phyloP scores from a whole-genome alignment of 2,329 filamentous ascomycete genomes.

The Hirsutella minnesotensis region DNA sequence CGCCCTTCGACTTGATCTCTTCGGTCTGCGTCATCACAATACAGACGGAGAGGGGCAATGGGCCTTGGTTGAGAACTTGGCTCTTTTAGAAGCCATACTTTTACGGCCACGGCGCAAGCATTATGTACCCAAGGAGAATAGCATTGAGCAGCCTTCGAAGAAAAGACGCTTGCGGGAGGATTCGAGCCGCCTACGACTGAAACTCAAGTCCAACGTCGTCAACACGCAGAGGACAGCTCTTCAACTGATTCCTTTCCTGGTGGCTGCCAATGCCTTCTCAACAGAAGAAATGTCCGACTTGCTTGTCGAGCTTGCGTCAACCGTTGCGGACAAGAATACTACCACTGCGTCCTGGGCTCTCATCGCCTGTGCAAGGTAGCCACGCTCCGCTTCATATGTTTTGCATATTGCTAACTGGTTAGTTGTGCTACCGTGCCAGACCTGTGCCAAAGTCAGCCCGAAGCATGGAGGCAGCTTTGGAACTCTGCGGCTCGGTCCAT shows the following conservation, averaged over 20 bases:
- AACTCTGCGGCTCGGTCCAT: slow-evolving; percentile 60
- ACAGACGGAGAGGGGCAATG: slow-evolving; percentile 46
- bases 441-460: slow-evolving; percentile 21
- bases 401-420: slow-evolving; percentile 9
- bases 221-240: slow-evolving; percentile 38
- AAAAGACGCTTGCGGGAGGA: slow-evolving; percentile 31
- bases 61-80: slow-evolving; percentile 46
- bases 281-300: slow-evolving; percentile 41
- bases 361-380: slow-evolving; percentile 67
- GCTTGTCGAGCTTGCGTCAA: slow-evolving; percentile 43
- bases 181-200: slow-evolving; percentile 34
- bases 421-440: slow-evolving; percentile 19
- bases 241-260: slow-evolving; percentile 46
- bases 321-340: slow-evolving; percentile 58
- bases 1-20: slow-evolving; percentile 35
- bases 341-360: slow-evolving; percentile 69
- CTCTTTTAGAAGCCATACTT: slow-evolving; percentile 41
- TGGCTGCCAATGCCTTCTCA: slow-evolving; percentile 32
- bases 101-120: slow-evolving; percentile 15
- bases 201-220: slow-evolving; percentile 31
- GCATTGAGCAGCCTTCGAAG: slow-evolving; percentile 39
- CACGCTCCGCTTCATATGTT: background rate
- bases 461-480: slow-evolving; percentile 64
- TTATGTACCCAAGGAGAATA: slow-evolving; percentile 13
- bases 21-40: slow-evolving; percentile 42